phyloP scores from a whole-genome alignment of 2,329 filamentous ascomycete genomes.

The Dactylella cylindrospora region DNA sequence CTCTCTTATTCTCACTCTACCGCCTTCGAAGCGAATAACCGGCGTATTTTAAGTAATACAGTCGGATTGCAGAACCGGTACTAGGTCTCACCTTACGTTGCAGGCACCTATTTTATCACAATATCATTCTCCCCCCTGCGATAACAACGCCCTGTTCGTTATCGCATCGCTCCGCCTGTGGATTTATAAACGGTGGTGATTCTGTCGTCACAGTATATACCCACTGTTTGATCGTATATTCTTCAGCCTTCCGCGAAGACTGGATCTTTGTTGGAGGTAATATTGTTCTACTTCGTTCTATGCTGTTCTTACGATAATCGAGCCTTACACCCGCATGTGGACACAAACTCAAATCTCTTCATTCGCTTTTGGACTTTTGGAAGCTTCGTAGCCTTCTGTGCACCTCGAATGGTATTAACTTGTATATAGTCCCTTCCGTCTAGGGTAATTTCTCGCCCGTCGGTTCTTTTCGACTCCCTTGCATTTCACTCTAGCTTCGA shows the following conservation, averaged over 20 bases:
- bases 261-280: constrained; percentile 34
- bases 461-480: constrained; percentile 35
- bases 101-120: constrained; percentile 11
- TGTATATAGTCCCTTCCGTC: constrained; percentile 2
- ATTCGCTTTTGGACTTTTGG: constrained; percentile 2
- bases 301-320: not conserved
- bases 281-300: constrained; percentile 2
- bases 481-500: constrained; percentile 3
- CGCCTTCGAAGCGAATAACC: no score
- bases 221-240: constrained; percentile 18
- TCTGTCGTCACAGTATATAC: constrained; percentile 13
- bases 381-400: not conserved
- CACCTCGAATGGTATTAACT: not conserved
- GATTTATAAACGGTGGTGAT: constrained; percentile 14
- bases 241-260: constrained; percentile 25
- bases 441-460: constrained; percentile 5
- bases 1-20: no score
- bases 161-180: no score
- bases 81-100: constrained; percentile 11
- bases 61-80: constrained; percentile 6
- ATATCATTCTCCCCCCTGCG: constrained; percentile 19
- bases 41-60: constrained; percentile 38
- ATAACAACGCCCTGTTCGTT: no score
- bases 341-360: constrained; percentile 1
- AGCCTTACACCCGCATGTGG: constrained; percentile 4